Evolutionary conservation across 345 rosid genomes (phyloP).

Genomic region (Brassica nigra): DNA sequence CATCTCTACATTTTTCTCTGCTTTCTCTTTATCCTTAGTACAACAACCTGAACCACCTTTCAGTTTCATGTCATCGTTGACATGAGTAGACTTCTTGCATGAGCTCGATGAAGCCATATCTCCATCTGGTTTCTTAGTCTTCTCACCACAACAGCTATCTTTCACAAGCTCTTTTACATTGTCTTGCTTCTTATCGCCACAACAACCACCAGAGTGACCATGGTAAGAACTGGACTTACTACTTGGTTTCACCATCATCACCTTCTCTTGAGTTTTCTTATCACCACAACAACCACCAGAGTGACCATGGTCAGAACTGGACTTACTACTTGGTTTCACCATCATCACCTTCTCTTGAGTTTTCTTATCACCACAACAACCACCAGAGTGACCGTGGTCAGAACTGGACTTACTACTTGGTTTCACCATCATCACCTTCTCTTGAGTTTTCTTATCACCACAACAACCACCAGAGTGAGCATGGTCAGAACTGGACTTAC

Average conservation of each 20-base stretch:
- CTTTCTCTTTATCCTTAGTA: conserved; percentile 20
- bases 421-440: neutral
- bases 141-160: conserved; percentile 32
- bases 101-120: conserved; percentile 23
- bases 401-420: conserved; percentile 12
- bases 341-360: neutral
- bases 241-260: conserved; percentile 16
- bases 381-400: conserved; percentile 30
- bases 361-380: conserved; percentile 35
- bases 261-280: conserved; percentile 33
- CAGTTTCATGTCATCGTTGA: conserved; percentile 9
- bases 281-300: conserved; percentile 31
- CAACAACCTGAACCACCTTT: conserved; percentile 33
- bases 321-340: neutral
- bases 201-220: conserved; percentile 34
- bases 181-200: conserved; percentile 30
- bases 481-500: conserved; percentile 20
- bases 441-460: neutral
- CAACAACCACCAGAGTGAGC: conserved; percentile 17
- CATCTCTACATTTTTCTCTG: conserved; percentile 4
- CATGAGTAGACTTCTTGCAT: conserved; percentile 39
- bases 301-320: neutral
- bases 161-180: conserved; percentile 20
- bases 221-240: conserved; percentile 18
- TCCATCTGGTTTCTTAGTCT: conserved; percentile 10